Evolutionary conservation across 768 basidiomycete species (phyloP).

Genomic region (Hygrocybe punicea): DNA sequence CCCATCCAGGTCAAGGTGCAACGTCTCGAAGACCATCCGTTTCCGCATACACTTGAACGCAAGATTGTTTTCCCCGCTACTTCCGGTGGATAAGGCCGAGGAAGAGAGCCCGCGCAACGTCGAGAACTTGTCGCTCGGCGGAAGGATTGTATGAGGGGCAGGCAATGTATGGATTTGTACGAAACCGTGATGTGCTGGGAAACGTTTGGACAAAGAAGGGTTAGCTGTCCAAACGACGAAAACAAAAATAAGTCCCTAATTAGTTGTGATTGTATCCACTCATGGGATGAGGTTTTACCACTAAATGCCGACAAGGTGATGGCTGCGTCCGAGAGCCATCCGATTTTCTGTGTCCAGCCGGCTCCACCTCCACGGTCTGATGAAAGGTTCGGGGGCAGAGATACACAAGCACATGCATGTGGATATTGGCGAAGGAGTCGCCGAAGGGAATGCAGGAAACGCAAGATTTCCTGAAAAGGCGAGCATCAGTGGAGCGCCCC

Average conservation of each 20-base stretch:
- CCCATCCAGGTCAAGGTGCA: slow-evolving; percentile 86
- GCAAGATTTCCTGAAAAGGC: slow-evolving; percentile 56
- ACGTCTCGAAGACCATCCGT: slow-evolving; percentile 83
- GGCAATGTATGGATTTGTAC: slow-evolving; percentile 77
- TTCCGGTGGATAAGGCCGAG: slow-evolving; percentile 42
- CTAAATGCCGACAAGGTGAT: slow-evolving; percentile 76
- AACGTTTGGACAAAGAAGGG: slow-evolving; percentile 67
- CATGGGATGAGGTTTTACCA: slow-evolving; percentile 45
- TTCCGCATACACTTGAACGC: slow-evolving; percentile 91
- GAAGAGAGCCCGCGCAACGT: slow-evolving; percentile 74
- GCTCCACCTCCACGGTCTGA: slow-evolving; percentile 54
- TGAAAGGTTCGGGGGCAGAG: slow-evolving; percentile 62
- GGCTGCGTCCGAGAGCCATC: slow-evolving; percentile 75
- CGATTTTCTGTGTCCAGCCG: slow-evolving; percentile 75
- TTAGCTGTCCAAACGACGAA: slow-evolving; percentile 49
- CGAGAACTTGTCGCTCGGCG: slow-evolving; percentile 82
- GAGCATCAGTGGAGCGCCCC: not conserved
- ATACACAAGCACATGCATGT: slow-evolving; percentile 63
- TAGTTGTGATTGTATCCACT: too few relatives aligned
- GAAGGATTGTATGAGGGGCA: slow-evolving; percentile 63
- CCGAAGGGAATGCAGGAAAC: slow-evolving; percentile 70
- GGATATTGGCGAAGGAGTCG: slow-evolving; percentile 53
- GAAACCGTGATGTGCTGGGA: slow-evolving; percentile 85
- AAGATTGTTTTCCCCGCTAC: slow-evolving; percentile 92
- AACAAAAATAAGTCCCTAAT: not conserved